A percentile compares a stretch with the other conserved stretches of the same genome.
phyloP scores from a whole-genome alignment of 2,329 filamentous ascomycete genomes.

The Colletotrichum brevisporum region DNA sequence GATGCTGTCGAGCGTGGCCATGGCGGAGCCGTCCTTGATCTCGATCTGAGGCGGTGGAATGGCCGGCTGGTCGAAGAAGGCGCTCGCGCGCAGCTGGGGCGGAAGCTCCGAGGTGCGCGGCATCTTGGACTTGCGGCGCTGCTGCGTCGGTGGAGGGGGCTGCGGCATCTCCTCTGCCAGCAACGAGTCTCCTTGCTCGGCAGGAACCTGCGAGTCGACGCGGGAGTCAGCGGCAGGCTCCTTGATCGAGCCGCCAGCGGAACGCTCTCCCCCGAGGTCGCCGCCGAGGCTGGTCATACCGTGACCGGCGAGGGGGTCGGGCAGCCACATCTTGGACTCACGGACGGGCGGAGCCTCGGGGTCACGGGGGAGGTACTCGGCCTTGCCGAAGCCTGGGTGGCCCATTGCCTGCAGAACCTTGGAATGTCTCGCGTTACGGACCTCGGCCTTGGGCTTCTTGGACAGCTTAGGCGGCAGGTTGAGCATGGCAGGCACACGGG shows the following conservation, averaged over 20 bases:
- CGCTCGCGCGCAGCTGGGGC: constrained; percentile 88
- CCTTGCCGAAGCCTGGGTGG: constrained; percentile 37
- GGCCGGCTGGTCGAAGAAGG: constrained; percentile 85
- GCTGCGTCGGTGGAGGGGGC: constrained; percentile 38
- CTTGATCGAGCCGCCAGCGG: constrained; percentile 20
- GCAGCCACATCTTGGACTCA: constrained; percentile 60
- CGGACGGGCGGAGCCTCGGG: constrained; percentile 42
- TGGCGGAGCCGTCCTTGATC: constrained; percentile 84
- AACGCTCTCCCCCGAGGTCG: background rate
- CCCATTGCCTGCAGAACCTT: constrained; percentile 77
- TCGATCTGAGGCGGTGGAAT: constrained; percentile 66
- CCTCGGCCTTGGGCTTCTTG: constrained; percentile 74
- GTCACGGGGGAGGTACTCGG: constrained; percentile 51
- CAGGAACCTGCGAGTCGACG: constrained; percentile 20
- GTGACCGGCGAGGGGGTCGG: constrained; percentile 57
- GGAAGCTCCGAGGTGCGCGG: constrained; percentile 66
- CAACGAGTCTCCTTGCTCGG: constrained; percentile 3
- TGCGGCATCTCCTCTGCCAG: constrained; percentile 27
- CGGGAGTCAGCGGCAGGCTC: constrained; percentile 17
- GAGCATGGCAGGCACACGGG: constrained; percentile 92
- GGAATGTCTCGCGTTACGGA: constrained; percentile 79
- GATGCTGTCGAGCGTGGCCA: constrained; percentile 90
- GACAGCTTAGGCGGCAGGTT: constrained; percentile 92
- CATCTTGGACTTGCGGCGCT: constrained; percentile 51
- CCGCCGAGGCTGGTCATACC: constrained; percentile 18